Evolutionary conservation across 305 asterid genomes (phyloP), one percentile per base, ranked within the genome.

Genomic region (Plantago lanceolata): DNA sequence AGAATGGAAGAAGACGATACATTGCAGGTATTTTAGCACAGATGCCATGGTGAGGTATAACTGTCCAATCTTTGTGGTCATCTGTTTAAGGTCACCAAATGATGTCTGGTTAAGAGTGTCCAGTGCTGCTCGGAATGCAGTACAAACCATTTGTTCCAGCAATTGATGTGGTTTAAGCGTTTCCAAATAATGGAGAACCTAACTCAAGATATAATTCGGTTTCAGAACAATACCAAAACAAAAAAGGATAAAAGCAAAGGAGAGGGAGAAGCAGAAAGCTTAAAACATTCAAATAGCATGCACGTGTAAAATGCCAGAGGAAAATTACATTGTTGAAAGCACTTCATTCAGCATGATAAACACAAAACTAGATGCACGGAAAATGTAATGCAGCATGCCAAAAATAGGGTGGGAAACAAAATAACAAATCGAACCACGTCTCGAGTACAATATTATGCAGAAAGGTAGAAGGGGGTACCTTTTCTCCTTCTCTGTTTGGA

Each of bases 141-240:
- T 74, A 73, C 91, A 86, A 51, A 94, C 80, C 95, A 94, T 86
- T 79, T 94, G 89, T 67, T 75, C 96, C 79, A 94, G 86, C 75
- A 94, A 73, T 54, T 82, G 85, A 65, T 71, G 77, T 13, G 97
- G 99, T 57, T 29, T 82, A 68, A 90, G 61, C 4, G 99, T 94
- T 77, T 94, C 99, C 89, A 94, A 76, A 85, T 88, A 90, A 78
- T 94, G 99, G 68, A 94, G 95, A 75, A 74, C 90, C 97, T 94
- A 62, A 69, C 8, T 57, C 71, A 43, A 67, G 67, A 60, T 50
- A 13, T 29, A 40, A 11, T 15, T 40, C 45, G 11, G 11, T 9
- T 40, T 40, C 15, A 40, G 44, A 37, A 37, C 12, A 8, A 37
- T 37, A 52, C 17, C 11, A 6, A 15, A 28, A 55, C 4, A 28